Evolutionary conservation across 176 grass and related monocot species (phyloP).

Genomic region (Raddia guianensis): DNA sequence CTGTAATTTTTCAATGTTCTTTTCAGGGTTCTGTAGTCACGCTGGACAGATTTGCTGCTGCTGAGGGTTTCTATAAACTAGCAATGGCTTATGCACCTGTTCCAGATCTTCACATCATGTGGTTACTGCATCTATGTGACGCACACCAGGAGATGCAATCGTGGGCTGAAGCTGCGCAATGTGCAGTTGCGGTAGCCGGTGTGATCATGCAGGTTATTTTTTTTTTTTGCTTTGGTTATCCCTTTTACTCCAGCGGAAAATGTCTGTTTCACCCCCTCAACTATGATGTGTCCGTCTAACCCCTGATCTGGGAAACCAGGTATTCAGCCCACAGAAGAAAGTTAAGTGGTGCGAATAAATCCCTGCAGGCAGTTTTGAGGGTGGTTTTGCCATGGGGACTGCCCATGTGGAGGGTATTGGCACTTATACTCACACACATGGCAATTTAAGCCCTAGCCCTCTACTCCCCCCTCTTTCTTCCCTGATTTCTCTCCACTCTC

Average conservation of each 20-base stretch:
- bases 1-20: slow-evolving; percentile 36
- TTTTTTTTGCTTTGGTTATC: slow-evolving; percentile 20
- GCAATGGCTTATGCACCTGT: slow-evolving; percentile 89
- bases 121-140: slow-evolving; percentile 96
- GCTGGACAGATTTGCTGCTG: slow-evolving; percentile 82
- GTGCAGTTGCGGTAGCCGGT: slow-evolving; percentile 97
- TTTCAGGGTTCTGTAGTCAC: slow-evolving; percentile 75
- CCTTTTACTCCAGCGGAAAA: neutral
- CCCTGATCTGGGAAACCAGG: too few relatives aligned
- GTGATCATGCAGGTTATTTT: slow-evolving; percentile 95
- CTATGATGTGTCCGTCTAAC: too few relatives aligned
- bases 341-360: too few relatives aligned
- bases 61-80: slow-evolving; percentile 95
- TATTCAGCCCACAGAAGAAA: too few relatives aligned
- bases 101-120: slow-evolving; percentile 99
- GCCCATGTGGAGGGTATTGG: too few relatives aligned
- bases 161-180: slow-evolving; percentile 99
- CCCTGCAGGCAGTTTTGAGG: too few relatives aligned
- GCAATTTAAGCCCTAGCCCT: too few relatives aligned
- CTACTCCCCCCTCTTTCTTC: too few relatives aligned
- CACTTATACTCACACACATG: too few relatives aligned
- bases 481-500: too few relatives aligned
- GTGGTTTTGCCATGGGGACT: too few relatives aligned
- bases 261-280: too few relatives aligned
- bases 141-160: slow-evolving; percentile 99